Conservation (phyloP, 2,329 filamentous ascomycete species). For the Aspergillus fumigatiaffinis region DNA sequence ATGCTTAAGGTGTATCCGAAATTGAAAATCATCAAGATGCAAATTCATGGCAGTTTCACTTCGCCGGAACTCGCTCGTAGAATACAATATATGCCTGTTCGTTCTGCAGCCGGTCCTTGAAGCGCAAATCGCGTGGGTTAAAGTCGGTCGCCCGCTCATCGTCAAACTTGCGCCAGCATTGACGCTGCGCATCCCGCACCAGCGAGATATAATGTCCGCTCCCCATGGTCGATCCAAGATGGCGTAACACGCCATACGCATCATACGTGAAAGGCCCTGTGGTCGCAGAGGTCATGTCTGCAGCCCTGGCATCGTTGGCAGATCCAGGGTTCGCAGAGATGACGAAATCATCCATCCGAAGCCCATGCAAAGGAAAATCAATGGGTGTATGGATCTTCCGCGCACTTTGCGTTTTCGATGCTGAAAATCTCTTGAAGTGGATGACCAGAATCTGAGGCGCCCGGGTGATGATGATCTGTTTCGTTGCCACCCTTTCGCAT, state of each 20-base stretch:
- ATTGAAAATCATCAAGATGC: not conserved
- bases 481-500: constrained; percentile 61
- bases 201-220: constrained; percentile 78
- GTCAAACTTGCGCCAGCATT: constrained; percentile 60
- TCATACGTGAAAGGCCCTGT: constrained; percentile 69
- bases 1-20: not conserved
- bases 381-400: constrained; percentile 69
- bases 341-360: constrained; percentile 61
- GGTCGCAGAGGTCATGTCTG: constrained; percentile 49
- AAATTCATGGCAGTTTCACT: constrained; percentile 24
- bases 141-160: constrained; percentile 56
- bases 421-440: constrained; percentile 67
- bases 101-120: constrained; percentile 54
- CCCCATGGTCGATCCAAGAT: constrained; percentile 63
- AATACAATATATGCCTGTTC: constrained; percentile 64
- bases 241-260: constrained; percentile 78
- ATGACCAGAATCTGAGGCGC: constrained; percentile 76
- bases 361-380: constrained; percentile 69
- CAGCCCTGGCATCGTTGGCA: constrained; percentile 28
- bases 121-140: constrained; percentile 49
- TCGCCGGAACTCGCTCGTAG: constrained; percentile 51
- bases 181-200: constrained; percentile 56
- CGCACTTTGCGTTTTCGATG: constrained; percentile 52
- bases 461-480: constrained; percentile 70
- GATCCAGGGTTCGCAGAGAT: constrained; percentile 42